Evolutionary conservation across 2,329 filamentous ascomycete genomes (phyloP).

Genomic region (Corinectria fuckeliana): DNA sequence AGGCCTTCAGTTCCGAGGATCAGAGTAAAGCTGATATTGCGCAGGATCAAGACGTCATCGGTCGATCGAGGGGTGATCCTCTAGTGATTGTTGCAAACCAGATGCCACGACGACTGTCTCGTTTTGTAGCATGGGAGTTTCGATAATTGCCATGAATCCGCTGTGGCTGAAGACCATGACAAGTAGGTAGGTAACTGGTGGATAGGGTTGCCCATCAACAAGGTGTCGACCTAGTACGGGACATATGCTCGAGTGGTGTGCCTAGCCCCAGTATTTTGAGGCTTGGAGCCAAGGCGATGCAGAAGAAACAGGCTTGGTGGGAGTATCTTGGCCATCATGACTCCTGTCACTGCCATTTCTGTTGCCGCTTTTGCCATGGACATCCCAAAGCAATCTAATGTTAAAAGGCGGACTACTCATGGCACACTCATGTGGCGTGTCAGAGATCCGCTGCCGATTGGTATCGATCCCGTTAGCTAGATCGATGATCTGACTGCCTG

Average conservation of each 20-base stretch:
- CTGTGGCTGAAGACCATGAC: not conserved
- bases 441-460: too few relatives aligned
- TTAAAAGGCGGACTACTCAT: not conserved
- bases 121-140: not conserved
- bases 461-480: not conserved
- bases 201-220: not conserved
- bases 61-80: not conserved
- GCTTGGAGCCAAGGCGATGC: not conserved
- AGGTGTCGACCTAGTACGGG: not conserved
- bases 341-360: not conserved
- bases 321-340: not conserved
- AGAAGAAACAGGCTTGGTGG: not conserved
- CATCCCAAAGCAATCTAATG: not conserved
- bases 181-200: not conserved
- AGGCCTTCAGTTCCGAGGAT: not conserved
- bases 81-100: not conserved
- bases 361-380: not conserved
- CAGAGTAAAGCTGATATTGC: not conserved
- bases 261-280: not conserved
- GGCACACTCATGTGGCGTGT: not conserved
- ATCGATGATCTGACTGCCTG: not conserved
- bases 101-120: not conserved
- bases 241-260: not conserved
- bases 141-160: not conserved
- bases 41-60: not conserved